Conservation (phyloP, 2,329 filamentous ascomycete species). For the Penicillium brevicompactum region DNA sequence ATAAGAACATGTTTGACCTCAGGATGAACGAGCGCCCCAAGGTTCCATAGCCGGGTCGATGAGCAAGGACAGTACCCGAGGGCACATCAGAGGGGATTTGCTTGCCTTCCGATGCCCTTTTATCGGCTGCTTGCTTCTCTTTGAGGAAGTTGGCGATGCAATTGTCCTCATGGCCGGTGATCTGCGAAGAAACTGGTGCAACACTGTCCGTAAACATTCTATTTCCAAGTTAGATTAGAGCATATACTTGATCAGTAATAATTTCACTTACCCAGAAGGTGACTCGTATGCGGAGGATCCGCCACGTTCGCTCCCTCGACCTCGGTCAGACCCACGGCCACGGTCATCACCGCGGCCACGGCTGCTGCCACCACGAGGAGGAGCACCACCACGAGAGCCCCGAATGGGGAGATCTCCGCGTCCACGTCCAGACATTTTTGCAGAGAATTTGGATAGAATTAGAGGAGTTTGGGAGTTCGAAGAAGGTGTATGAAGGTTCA, state of each 20-base stretch:
- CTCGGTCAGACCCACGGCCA: constrained; percentile 5
- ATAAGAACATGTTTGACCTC: constrained; percentile 20
- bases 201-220: constrained; percentile 2
- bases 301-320: constrained; percentile 4
- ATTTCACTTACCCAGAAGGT: constrained; percentile 1
- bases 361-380: neutral
- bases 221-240: constrained; percentile 4
- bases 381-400: constrained; percentile 6
- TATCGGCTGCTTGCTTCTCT: neutral
- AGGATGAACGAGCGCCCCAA: constrained; percentile 4
- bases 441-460: neutral
- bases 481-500: neutral
- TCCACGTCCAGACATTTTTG: neutral
- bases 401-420: constrained; percentile 3
- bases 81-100: neutral
- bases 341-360: constrained; percentile 8
- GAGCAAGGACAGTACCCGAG: neutral
- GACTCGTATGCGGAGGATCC: neutral
- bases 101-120: neutral
- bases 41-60: constrained; percentile 21
- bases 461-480: neutral
- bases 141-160: constrained; percentile 1
- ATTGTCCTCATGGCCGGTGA: constrained; percentile 5
- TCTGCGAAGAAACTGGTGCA: neutral
- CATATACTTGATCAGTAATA: neutral